Evolutionary conservation across 805 yeast species (phyloP).

Genomic region (Pichia occidentalis): DNA sequence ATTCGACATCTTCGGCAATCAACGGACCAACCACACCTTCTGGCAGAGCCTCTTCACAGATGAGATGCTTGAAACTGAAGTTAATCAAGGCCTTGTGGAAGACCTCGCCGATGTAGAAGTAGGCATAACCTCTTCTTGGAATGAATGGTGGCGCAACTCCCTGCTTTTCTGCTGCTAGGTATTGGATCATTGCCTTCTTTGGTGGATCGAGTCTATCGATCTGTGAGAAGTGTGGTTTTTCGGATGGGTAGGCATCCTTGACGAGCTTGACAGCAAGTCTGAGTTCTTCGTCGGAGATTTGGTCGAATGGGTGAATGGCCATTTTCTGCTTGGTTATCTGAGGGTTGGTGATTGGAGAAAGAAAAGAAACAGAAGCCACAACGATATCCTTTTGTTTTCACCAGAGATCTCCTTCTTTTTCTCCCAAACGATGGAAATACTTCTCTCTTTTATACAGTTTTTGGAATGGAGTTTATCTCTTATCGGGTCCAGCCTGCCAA

Average conservation of each 20-base stretch:
- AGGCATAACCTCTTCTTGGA: conserved; percentile 61
- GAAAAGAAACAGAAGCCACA: background rate
- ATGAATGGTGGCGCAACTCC: conserved; percentile 49
- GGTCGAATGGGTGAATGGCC: conserved; percentile 29
- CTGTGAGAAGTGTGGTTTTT: conserved; percentile 56
- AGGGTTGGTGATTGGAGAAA: background rate
- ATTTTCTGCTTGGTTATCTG: conserved; percentile 5
- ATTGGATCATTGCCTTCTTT: conserved; percentile 61
- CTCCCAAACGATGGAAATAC: too few species aligned
- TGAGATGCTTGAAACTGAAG: conserved; percentile 53
- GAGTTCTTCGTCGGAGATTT: conserved; percentile 48
- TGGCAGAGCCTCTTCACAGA: conserved; percentile 49
- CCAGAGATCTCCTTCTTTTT: too few species aligned
- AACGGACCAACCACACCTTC: conserved; percentile 66
- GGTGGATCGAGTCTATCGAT: conserved; percentile 74
- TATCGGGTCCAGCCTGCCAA: too few species aligned
- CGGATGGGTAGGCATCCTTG: conserved; percentile 51
- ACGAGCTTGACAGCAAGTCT: conserved; percentile 51
- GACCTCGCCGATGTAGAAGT: conserved; percentile 49
- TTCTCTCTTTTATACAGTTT: too few species aligned
- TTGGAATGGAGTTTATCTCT: too few species aligned
- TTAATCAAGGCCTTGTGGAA: conserved; percentile 71
- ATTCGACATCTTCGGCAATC: conserved; percentile 56
- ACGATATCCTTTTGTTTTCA: too few species aligned
- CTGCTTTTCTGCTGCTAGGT: conserved; percentile 58